These are phyloP conservation scores for Cryptococcus neoformans DNA, from an alignment of 1,284 basidiomycete genomes.

Conservation along the genomic window DNA sequence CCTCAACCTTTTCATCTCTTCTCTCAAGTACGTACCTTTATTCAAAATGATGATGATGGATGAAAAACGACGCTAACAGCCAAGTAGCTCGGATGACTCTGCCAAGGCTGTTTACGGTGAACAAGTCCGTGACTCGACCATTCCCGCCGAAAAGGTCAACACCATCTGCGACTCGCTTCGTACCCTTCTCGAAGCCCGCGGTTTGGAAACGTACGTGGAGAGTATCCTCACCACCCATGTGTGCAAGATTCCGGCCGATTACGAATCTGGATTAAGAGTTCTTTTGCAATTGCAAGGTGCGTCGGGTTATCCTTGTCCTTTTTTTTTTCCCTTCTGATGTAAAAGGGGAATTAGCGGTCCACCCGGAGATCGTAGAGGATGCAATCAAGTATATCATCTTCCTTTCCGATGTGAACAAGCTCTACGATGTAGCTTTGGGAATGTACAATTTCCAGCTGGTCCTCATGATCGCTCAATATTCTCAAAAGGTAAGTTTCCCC, in stretches of 20 bases:
- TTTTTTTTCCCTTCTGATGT: not conserved
- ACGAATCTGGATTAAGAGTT: slow-evolving; percentile 76
- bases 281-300: slow-evolving; percentile 75
- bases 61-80: not conserved
- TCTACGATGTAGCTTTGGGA: slow-evolving; percentile 93
- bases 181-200: slow-evolving; percentile 64
- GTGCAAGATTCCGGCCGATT: slow-evolving; percentile 86
- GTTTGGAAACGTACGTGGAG: slow-evolving; percentile 79
- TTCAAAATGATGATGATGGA: not conserved
- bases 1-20: slow-evolving; percentile 88
- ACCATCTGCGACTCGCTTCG: slow-evolving; percentile 77
- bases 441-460: slow-evolving; percentile 99
- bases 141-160: slow-evolving; percentile 55
- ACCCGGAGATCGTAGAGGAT: slow-evolving; percentile 80
- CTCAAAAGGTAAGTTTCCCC: slow-evolving; percentile 69
- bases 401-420: slow-evolving; percentile 84
- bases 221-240: slow-evolving; percentile 90
- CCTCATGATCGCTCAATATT: slow-evolving; percentile 93
- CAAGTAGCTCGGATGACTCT: slow-evolving; percentile 20
- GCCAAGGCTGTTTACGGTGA: slow-evolving; percentile 29
- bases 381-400: slow-evolving; percentile 99
- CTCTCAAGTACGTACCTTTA: slow-evolving; percentile 63
- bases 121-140: slow-evolving; percentile 13
- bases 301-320: no score
- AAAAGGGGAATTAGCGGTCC: slow-evolving; percentile 54